Base-by-base conservation (phyloP, 768 basidiomycete species). In the Auricularia sp. region DNA sequence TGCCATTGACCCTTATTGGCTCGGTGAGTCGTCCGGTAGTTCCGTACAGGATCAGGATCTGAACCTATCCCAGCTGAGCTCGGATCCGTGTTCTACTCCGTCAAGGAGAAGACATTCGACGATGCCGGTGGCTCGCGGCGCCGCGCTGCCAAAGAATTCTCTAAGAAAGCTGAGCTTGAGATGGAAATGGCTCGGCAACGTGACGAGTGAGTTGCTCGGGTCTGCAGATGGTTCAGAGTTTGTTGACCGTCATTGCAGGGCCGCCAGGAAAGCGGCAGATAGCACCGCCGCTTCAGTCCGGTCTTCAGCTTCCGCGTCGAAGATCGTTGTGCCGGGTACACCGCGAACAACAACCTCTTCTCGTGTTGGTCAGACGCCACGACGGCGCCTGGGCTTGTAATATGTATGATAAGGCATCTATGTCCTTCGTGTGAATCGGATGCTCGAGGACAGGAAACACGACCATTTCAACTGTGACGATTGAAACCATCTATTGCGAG, bases 21-120 rank as follows among this genome's bases (percentile, higher is more conserved):
- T 98, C 42, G 94, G 93, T 91, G 75, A 72, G 81, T 73, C 63
- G 2, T 4, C 58, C 12, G 3, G 36, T 44, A 36, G 36, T 63
- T 33, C 29, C 12, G 34, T 58, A 35, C 12, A 59, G 66, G 47
- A 60, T 68, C 66, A 53, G 64, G 36, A 14, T 14, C 67, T 69
- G 56, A 68, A 56, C 65, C 53, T 29, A 2, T 29, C 66, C 23
- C 69, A 93, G 94, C 95, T 70, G 93, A 97, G 67, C 83, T 97
- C 47, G 95, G 95, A 67, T 91, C 91, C 62, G 93, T 97, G 18
- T 98, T 97, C 81, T 98, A 93, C 79, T 95, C 94, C 33, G 95
- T 97, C 62, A 90, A 94, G 72, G 95, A 98, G 77, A 97, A 97
- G 81, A 92, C 92, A 78, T 98, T 98, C 71, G 94, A 97, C 71